phyloP scores from a whole-genome alignment of 1,284 basidiomycete genomes.

The Heliocybe sulcata region DNA sequence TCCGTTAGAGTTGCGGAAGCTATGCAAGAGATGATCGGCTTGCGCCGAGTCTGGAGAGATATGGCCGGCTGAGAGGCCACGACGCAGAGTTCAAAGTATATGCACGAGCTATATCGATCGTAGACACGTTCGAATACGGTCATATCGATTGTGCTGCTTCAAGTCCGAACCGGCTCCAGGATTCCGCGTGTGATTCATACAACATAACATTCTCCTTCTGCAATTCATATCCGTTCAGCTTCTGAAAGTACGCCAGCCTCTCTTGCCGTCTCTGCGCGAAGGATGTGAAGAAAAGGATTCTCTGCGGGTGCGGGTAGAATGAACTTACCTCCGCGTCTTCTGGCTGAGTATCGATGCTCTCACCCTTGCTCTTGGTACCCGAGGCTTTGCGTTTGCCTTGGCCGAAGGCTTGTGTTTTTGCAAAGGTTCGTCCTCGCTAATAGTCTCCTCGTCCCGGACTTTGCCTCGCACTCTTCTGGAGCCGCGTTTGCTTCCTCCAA shows the following conservation, averaged over 20 bases:
- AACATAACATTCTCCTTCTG: slow-evolving; percentile 2
- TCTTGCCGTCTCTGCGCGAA: not conserved
- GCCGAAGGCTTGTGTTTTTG: not conserved
- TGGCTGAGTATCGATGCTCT: not conserved
- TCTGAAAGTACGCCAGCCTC: not conserved
- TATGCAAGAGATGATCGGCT: too few relatives aligned
- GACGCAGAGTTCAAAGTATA: too few relatives aligned
- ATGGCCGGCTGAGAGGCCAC: too few relatives aligned
- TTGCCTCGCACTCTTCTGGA: not conserved
- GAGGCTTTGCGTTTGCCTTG: not conserved
- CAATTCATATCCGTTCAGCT: slow-evolving; percentile 1
- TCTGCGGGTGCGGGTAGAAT: not conserved
- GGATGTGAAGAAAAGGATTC: too few relatives aligned
- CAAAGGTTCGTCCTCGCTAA: not conserved
- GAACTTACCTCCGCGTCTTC: not conserved
- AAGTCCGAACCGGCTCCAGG: too few relatives aligned
- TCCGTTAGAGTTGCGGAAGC: too few relatives aligned
- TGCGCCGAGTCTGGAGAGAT: too few relatives aligned
- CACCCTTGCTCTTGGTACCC: not conserved
- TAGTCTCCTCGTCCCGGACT: not conserved
- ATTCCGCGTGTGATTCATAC: not conserved
- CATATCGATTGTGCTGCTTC: too few relatives aligned
- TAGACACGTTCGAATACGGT: too few relatives aligned
- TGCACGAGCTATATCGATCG: too few relatives aligned
- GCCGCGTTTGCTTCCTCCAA: not conserved